phyloP scores from a whole-genome alignment of 2,329 filamentous ascomycete genomes.

The Monilinia laxa region DNA sequence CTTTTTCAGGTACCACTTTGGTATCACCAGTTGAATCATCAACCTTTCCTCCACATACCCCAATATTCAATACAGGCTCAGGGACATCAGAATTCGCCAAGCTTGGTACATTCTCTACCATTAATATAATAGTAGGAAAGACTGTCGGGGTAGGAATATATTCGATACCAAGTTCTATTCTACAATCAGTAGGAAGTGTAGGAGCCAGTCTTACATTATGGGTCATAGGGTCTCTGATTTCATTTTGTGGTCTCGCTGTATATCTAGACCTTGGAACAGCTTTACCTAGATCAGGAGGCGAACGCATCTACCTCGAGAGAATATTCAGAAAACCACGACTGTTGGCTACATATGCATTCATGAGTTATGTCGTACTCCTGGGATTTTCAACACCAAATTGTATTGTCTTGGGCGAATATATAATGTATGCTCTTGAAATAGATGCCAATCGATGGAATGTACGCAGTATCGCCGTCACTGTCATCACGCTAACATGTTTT shows the following conservation, averaged over 20 bases:
- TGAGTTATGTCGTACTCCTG: slow-evolving; percentile 50
- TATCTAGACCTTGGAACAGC: slow-evolving; percentile 49
- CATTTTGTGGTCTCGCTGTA: slow-evolving; percentile 48
- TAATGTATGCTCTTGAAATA: slow-evolving; percentile 47
- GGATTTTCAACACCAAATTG: slow-evolving; percentile 54
- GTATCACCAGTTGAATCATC: slow-evolving; percentile 5
- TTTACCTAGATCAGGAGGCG: slow-evolving; percentile 50
- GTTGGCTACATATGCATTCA: slow-evolving; percentile 54
- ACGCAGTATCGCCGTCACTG: slow-evolving; percentile 48
- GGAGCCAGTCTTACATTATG: slow-evolving; percentile 55
- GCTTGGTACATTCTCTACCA: slow-evolving; percentile 42
- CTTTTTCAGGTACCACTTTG: not conserved
- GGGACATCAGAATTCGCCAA: slow-evolving; percentile 31
- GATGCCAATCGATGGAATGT: slow-evolving; percentile 50
- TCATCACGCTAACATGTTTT: slow-evolving; percentile 49
- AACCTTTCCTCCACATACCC: not conserved
- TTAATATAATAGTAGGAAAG: slow-evolving; percentile 44
- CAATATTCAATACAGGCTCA: not conserved
- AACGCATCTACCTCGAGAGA: slow-evolving; percentile 54
- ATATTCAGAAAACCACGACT: slow-evolving; percentile 52
- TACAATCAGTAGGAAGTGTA: slow-evolving; percentile 54
- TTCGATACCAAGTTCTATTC: slow-evolving; percentile 57
- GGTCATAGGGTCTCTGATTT: slow-evolving; percentile 51
- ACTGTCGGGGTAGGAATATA: slow-evolving; percentile 50
- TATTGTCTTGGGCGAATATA: slow-evolving; percentile 53